Percentiles rank a stretch among this genome's conserved stretches.
phyloP scores from a whole-genome alignment of 306 rosid species.

The Sicyos edulis region DNA sequence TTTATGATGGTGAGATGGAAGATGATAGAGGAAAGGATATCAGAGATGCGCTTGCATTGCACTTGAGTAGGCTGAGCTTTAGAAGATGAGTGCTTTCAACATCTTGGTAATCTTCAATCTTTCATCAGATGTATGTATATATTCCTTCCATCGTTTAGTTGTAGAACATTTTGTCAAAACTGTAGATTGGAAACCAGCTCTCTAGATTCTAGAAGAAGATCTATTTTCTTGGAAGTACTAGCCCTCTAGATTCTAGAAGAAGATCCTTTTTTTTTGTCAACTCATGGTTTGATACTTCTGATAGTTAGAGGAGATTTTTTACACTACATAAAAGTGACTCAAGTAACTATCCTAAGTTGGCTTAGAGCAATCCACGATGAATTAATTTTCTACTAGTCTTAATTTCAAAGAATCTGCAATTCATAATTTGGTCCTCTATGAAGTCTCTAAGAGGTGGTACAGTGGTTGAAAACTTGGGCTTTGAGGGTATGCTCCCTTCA shows the following conservation, averaged over 20 bases:
- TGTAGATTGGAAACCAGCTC: neutral
- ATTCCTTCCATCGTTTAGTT: neutral
- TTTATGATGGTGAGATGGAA: constrained; percentile 38
- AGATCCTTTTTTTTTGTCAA: neutral
- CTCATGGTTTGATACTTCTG: constrained; percentile 1
- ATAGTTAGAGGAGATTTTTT: neutral
- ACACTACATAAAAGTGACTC: neutral
- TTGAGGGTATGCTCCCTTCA: too few relatives aligned
- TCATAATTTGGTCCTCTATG: too few relatives aligned
- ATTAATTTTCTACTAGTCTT: too few relatives aligned
- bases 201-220: too few relatives aligned
- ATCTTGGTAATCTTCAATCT: constrained; percentile 14
- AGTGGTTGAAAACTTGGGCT: too few relatives aligned
- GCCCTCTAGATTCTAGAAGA: neutral
- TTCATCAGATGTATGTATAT: neutral
- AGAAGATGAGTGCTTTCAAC: constrained; percentile 36
- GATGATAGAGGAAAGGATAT: constrained; percentile 50
- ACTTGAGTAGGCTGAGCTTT: constrained; percentile 49
- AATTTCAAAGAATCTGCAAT: too few relatives aligned
- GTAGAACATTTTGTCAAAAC: neutral
- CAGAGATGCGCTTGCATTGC: constrained; percentile 64
- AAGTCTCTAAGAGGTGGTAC: too few relatives aligned
- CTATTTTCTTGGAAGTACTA: too few relatives aligned
- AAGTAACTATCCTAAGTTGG: too few relatives aligned
- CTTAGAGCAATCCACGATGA: too few relatives aligned